Evolutionary conservation across 2,329 filamentous ascomycete genomes (phyloP), one percentile per base, ranked within the genome.

Genomic region (Knufia petricola): DNA sequence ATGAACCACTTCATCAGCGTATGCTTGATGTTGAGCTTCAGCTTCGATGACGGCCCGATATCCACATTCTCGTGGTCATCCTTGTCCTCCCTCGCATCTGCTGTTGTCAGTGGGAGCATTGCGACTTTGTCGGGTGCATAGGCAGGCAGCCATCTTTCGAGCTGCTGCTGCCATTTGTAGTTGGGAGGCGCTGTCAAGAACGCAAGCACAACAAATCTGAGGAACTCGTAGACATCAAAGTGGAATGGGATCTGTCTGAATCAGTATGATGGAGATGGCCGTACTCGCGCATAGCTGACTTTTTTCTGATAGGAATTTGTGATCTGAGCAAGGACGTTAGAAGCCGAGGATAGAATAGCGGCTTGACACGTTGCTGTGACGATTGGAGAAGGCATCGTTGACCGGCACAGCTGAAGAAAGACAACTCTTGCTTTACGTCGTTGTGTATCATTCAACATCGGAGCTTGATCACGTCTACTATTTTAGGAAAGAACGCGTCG

Each of bases 151-250:
- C 61, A 68, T 19, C 66, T 64, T 61, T 79, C 76, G 24, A 79
- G 68, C 24, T 69, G 69, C 48, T 73, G 69, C 55, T 80, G 75
- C 77, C 77, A 81, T 48, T 75, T 63, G 56, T 75, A 79, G 53
- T 77, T 78, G 44, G 77, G 71, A 4, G 77, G 77, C 1, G 75
- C 70, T 3, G 72, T 73, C 36, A 79, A 62, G 48, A 79, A 61
- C 2, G 75, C 68, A 46, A 76, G 69, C 31, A 71, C 64, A 32
- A 76, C 69, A 61, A 80, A 81, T 54, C 75, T 76, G 17, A 75
- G 59, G 36, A 80, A 66, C 23, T 72, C 69, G 24, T 66, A 52
- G 1, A 68, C 44, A 50, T 79, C 74, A 43, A 80, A 64, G 30
- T 62, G 55, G 40, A 76, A 68, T 7, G 70, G 64, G 46, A 53